phyloP scores from a whole-genome alignment of 169 alveolate species.

The Plasmodium ovale region DNA sequence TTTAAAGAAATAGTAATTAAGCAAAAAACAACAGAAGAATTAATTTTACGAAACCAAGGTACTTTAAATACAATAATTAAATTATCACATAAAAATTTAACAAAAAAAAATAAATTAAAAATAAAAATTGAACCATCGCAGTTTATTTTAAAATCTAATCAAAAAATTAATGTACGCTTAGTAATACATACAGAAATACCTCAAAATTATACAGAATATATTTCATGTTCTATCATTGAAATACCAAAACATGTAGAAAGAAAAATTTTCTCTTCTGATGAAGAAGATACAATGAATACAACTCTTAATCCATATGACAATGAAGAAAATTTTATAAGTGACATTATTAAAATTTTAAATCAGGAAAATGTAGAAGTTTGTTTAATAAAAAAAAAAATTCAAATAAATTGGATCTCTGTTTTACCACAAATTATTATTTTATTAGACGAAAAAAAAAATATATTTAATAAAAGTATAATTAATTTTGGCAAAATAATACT shows the following conservation, averaged over 20 bases:
- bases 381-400: slow-evolving; percentile 49
- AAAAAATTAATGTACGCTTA: slow-evolving; percentile 24
- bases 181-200: slow-evolving; percentile 52
- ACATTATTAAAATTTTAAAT: slow-evolving; percentile 44
- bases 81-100: slow-evolving; percentile 42
- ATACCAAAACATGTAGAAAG: slow-evolving; percentile 45
- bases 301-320: slow-evolving; percentile 33
- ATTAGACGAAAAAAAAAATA: slow-evolving; percentile 24
- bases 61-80: slow-evolving; percentile 41
- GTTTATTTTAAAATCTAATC: slow-evolving; percentile 40
- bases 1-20: slow-evolving; percentile 70
- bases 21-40: slow-evolving; percentile 56
- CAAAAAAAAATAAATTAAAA: slow-evolving; percentile 46
- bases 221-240: slow-evolving; percentile 64
- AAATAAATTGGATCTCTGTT: slow-evolving; percentile 42
- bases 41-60: slow-evolving; percentile 45
- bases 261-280: slow-evolving; percentile 4
- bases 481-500: slow-evolving; percentile 59
- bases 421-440: slow-evolving; percentile 57
- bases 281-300: slow-evolving; percentile 15
- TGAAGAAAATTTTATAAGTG: slow-evolving; percentile 19
- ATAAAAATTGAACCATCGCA: slow-evolving; percentile 59
- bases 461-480: slow-evolving; percentile 45
- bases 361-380: slow-evolving; percentile 50
- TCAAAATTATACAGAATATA: slow-evolving; percentile 27